Evolutionary conservation across 352 stramenopile genomes (phyloP).

Genomic region (Pythium rhizo-oryzae): DNA sequence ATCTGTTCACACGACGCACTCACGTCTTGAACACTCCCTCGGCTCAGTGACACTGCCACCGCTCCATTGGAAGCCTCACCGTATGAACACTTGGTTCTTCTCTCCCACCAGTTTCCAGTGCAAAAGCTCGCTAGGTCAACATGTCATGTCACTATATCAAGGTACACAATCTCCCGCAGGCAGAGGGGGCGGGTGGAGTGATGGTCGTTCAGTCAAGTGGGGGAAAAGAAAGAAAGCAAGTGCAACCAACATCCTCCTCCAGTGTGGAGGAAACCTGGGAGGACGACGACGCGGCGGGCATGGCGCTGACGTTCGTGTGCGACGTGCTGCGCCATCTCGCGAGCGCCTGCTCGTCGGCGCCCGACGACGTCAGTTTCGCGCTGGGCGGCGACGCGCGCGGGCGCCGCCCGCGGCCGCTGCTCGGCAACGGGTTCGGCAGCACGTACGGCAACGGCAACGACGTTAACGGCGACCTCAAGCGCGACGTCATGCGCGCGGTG

Average conservation of each 20-base stretch:
- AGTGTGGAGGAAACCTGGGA: neutral
- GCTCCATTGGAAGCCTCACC: neutral
- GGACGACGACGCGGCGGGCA: neutral
- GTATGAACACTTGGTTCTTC: neutral
- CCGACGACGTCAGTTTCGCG: slow-evolving; percentile 31
- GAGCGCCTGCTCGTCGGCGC: slow-evolving; percentile 27
- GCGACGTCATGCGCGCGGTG: slow-evolving; percentile 40
- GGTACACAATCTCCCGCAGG: neutral
- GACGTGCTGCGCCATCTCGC: slow-evolving; percentile 30
- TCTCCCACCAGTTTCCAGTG: neutral
- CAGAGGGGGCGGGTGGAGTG: slow-evolving; percentile 19
- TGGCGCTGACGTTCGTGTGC: slow-evolving; percentile 28
- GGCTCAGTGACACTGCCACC: neutral
- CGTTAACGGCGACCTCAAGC: slow-evolving; percentile 14
- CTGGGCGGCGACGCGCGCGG: slow-evolving; percentile 4
- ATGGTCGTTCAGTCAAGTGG: slow-evolving; percentile 19
- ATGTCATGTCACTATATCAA: neutral
- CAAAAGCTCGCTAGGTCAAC: too few relatives aligned
- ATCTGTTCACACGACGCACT: neutral
- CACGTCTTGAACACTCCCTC: neutral
- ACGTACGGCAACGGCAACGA: neutral
- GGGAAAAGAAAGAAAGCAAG: slow-evolving; percentile 21
- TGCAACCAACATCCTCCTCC: slow-evolving; percentile 12
- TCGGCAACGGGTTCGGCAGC: neutral
- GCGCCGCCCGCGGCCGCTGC: slow-evolving; percentile 10